Percentiles rank a stretch among this genome's conserved stretches.
These are phyloP conservation scores for Limtongozyma cylindracea DNA, from an alignment of 805 yeast genomes.

Conservation along the genomic window DNA sequence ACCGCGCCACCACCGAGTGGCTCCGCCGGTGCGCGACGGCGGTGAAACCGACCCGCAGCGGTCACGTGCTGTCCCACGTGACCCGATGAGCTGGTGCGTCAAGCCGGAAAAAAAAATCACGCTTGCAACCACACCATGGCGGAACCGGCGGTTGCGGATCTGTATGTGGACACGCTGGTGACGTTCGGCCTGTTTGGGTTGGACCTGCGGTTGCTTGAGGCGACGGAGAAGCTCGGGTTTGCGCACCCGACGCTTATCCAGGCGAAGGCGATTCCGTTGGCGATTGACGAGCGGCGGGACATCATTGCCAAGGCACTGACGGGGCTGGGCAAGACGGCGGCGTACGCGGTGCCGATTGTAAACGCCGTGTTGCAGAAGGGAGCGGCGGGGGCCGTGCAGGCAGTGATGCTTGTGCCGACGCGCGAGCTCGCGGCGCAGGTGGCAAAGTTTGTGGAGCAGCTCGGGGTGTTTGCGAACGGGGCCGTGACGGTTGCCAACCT, in stretches of 20 bases:
- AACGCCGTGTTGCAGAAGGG: slow-evolving; percentile 22
- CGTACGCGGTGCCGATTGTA: slow-evolving; percentile 69
- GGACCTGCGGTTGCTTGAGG: slow-evolving; percentile 68
- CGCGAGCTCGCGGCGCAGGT: slow-evolving; percentile 84
- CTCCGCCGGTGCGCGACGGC: too few relatives aligned
- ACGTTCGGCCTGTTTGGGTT: slow-evolving; percentile 56
- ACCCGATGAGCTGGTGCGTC: too few relatives aligned
- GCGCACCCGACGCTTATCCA: slow-evolving; percentile 79
- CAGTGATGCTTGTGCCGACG: slow-evolving; percentile 76
- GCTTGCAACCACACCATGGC: too few relatives aligned
- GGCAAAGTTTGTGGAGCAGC: slow-evolving; percentile 34
- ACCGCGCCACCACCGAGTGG: too few relatives aligned
- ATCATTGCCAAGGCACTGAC: slow-evolving; percentile 86
- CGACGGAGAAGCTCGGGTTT: slow-evolving; percentile 58
- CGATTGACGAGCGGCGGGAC: slow-evolving; percentile 74
- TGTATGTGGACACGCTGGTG: slow-evolving; percentile 43
- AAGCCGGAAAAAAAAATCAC: too few relatives aligned
- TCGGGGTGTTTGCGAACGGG: slow-evolving; percentile 48
- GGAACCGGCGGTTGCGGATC: slow-evolving; percentile 25
- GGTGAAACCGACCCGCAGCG: too few relatives aligned
- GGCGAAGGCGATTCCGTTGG: slow-evolving; percentile 76
- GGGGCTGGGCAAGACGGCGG: slow-evolving; percentile 90
- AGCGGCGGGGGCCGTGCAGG: slow-evolving; percentile 11
- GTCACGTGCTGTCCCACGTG: too few relatives aligned
- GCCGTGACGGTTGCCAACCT: slow-evolving; percentile 41